Base-by-base conservation (phyloP, 805 yeast species). In the Ogataea pini region DNA sequence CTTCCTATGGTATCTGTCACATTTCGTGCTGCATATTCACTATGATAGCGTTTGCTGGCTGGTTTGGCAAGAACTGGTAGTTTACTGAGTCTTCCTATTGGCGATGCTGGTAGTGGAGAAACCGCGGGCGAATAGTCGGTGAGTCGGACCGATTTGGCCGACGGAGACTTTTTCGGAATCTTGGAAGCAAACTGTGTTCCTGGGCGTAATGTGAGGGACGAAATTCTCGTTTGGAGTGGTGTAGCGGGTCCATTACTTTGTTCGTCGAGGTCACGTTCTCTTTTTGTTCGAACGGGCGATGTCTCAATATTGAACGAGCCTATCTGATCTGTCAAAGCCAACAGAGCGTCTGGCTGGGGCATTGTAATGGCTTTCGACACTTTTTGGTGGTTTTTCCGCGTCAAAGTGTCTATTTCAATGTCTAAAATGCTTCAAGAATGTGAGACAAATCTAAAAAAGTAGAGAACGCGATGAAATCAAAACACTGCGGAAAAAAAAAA, bases 121-220 rank as follows among this genome's bases (percentile, higher is more conserved):
- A 28, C 31, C 14, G 9, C n/a, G 27, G 41, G 16, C 18, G 51
- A 46, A 10, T 42, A 18, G 46, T 48, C 48, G 25, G 47, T 16
- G 32, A 46, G 28, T 22, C 45, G 46, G 20, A 55, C 36, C 13
- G 52, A 48, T 18, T 44, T 49, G 7, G 51, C 48, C 25, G 59
- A 56, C 1, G 59, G 57, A 2, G 63, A 59, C 19, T 57, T 41
- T 7, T 50, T 58, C 4, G 66, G 66, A 13, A 62, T 62, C 28
- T 52, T 48, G 9, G 64, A 60, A 2, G 47, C 48, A 44, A 58
- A 59, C 13, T 53, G 55, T 2, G 56, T 42, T 7, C 55, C 52
- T 7, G 58, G 36, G 7, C 49, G 42, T 16, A 61, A 32, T 12
- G 51, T 58, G 7, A 59, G 41, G 7, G 61, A 39, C 14, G 42